A percentile compares a stretch with the other conserved stretches of the same genome.
Conservation (phyloP, 1,284 basidiomycete genomes). For the Lentinula novae-zelandiae region DNA sequence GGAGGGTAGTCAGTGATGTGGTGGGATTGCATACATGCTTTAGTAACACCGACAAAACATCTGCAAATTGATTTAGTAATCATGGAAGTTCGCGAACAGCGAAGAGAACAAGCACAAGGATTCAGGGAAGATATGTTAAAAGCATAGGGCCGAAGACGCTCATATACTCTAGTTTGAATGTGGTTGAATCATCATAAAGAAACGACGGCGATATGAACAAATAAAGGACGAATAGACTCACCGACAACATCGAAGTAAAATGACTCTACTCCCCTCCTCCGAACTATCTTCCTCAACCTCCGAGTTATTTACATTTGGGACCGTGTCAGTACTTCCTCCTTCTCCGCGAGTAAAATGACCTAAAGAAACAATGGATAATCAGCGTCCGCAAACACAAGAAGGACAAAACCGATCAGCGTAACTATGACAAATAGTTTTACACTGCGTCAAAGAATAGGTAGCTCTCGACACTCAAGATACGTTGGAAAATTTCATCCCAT, state of each 20-base stretch:
- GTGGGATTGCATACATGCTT: too few species aligned
- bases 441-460: conserved; percentile 50
- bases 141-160: conserved; percentile 66
- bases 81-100: neutral
- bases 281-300: too few species aligned
- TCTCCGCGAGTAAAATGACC: neutral
- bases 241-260: neutral
- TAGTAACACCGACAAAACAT: too few species aligned
- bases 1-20: too few species aligned
- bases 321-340: too few species aligned
- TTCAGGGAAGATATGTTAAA: conserved; percentile 63
- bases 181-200: conserved; percentile 51
- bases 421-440: conserved; percentile 75
- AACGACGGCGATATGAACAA: conserved; percentile 13
- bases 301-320: too few species aligned
- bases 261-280: too few species aligned
- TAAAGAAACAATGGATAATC: neutral
- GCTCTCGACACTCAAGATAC: conserved; percentile 45
- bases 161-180: conserved; percentile 90
- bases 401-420: conserved; percentile 70
- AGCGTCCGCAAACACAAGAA: conserved; percentile 2
- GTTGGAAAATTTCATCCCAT: conserved; percentile 52
- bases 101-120: conserved; percentile 13
- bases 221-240: neutral
- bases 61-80: neutral